Percentiles rank a stretch among this genome's conserved stretches.
phyloP scores from a whole-genome alignment of 345 rosid species.

The Citrus glauca region DNA sequence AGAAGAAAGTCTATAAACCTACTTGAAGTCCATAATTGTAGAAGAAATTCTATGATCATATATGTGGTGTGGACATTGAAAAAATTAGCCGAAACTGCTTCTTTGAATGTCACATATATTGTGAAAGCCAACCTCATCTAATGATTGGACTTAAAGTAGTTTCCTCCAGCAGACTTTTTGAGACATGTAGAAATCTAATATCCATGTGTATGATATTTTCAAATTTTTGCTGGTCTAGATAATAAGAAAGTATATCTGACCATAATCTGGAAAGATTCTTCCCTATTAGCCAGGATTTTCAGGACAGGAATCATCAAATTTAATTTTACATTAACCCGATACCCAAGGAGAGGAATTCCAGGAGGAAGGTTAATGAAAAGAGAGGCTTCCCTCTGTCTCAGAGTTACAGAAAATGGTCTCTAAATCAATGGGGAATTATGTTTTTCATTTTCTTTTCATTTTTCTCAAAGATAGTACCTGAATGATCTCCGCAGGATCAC shows the following conservation, averaged over 20 bases:
- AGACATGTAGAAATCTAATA: not conserved
- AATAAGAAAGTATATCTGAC: not conserved
- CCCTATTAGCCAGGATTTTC: not conserved
- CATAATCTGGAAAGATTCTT: not conserved
- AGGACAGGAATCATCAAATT: not conserved
- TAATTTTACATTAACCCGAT: not conserved
- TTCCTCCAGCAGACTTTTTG: not conserved
- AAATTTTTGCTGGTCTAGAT: not conserved
- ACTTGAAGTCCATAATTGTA: not conserved
- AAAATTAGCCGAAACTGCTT: not conserved
- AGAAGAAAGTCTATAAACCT: too few species aligned
- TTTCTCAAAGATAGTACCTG: too few species aligned
- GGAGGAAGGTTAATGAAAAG: too few species aligned
- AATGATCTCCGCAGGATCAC: not conserved
- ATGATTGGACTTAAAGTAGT: not conserved
- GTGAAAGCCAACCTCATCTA: not conserved
- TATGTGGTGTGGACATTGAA: not conserved
- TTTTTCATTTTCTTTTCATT: not conserved
- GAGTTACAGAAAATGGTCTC: not conserved
- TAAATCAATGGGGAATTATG: not conserved
- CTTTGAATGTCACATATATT: not conserved
- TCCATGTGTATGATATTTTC: not conserved
- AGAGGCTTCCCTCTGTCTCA: not conserved
- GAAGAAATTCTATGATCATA: not conserved
- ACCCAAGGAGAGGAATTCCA: not conserved